These are phyloP conservation scores for Lichtheimia hyalospora DNA, from an alignment of 371 early-diverging fungal species.

Conservation along the genomic window DNA sequence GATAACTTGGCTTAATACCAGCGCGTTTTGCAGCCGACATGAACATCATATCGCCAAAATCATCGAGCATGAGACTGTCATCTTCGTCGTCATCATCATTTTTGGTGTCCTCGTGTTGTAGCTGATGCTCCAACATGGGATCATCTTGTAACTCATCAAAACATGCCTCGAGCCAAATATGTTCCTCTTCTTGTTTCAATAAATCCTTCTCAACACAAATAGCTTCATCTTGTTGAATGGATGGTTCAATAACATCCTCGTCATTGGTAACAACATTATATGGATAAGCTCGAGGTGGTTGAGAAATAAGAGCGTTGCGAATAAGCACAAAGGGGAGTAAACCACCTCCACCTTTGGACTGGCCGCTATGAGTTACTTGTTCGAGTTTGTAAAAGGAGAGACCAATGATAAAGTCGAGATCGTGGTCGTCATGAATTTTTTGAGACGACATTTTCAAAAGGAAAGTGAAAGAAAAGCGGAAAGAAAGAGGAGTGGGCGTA, in stretches of 20 bases:
- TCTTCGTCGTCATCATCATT: slow-evolving; percentile 13
- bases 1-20: not conserved
- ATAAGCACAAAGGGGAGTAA: slow-evolving; percentile 19
- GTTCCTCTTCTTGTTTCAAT: slow-evolving; percentile 11
- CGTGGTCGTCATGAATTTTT: not conserved
- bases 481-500: too few relatives aligned
- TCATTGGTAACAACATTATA: not conserved
- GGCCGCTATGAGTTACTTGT: slow-evolving; percentile 1
- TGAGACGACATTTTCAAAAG: not conserved
- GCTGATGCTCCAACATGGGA: not conserved
- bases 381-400: slow-evolving; percentile 16
- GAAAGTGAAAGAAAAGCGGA: slow-evolving; percentile 1
- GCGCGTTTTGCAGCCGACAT: slow-evolving; percentile 1
- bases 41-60: slow-evolving; percentile 11
- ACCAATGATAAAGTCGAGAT: slow-evolving; percentile 14
- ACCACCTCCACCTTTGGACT: not conserved
- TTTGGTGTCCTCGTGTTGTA: slow-evolving; percentile 1
- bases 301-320: slow-evolving; percentile 13
- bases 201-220: not conserved
- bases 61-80: slow-evolving; percentile 8
- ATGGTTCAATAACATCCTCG: not conserved
- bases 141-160: slow-evolving; percentile 14
- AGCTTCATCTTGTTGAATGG: slow-evolving; percentile 5
- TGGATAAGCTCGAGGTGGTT: not conserved
- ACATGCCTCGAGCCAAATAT: slow-evolving; percentile 21